A percentile compares a stretch with the other conserved stretches of the same genome.
phyloP scores from a whole-genome alignment of 2,329 filamentous ascomycete species.

The Hymenoscyphus repandus region DNA sequence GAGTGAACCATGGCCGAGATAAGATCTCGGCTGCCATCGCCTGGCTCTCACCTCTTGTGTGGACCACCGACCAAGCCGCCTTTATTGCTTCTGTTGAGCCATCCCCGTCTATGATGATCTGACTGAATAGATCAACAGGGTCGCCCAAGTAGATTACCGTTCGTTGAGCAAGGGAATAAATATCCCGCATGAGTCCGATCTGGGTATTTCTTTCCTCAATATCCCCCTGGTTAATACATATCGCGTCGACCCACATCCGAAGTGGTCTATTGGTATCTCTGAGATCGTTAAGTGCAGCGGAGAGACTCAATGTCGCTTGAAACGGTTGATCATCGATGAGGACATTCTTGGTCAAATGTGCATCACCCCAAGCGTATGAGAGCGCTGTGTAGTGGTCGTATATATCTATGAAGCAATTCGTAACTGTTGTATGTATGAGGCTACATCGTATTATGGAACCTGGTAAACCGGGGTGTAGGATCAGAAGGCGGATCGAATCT shows the following conservation, averaged over 20 bases:
- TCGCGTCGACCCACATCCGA: background rate
- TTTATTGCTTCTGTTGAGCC: no score
- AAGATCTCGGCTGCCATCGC: background rate
- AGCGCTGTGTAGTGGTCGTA: slow-evolving; percentile 6
- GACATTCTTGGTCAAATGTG: background rate
- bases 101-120: no score
- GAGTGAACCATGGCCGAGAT: slow-evolving; percentile 2
- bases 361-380: background rate
- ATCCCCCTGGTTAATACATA: slow-evolving; percentile 2
- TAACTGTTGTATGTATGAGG: slow-evolving; percentile 4
- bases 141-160: background rate
- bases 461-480: no score
- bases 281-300: background rate
- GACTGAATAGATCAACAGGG: no score
- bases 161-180: background rate
- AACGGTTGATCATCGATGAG: background rate
- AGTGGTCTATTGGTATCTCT: background rate
- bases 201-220: background rate
- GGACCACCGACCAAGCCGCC: no score
- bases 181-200: background rate
- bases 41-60: background rate
- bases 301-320: background rate
- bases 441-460: slow-evolving; percentile 5
- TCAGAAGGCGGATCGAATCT: no score
- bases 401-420: slow-evolving; percentile 8